Conservation (phyloP, 495 filamentous ascomycete genomes). For the Aspergillus ellipticus region DNA sequence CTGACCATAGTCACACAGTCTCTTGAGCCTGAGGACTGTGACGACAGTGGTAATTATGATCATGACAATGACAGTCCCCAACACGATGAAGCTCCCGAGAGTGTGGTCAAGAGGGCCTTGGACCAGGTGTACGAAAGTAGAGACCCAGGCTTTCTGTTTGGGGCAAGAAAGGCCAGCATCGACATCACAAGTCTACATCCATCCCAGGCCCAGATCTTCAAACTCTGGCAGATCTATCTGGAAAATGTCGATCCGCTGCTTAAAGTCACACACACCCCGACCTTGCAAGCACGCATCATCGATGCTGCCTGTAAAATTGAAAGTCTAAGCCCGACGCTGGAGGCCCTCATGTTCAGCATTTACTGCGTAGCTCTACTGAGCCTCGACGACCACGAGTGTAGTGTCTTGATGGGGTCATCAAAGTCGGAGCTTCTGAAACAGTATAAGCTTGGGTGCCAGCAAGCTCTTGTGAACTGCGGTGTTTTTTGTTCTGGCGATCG, state of each 20-base stretch:
- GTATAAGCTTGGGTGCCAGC: conserved; percentile 53
- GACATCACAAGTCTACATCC: conserved; percentile 50
- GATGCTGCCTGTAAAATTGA: conserved; percentile 27
- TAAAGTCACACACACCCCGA: conserved; percentile 53
- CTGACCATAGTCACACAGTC: conserved; percentile 2
- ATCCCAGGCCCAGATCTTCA: conserved; percentile 36
- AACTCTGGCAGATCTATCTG: conserved; percentile 48
- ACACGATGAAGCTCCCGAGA: conserved; percentile 27
- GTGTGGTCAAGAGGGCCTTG: conserved; percentile 40
- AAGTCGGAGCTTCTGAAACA: conserved; percentile 41
- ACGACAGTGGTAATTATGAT: conserved; percentile 14
- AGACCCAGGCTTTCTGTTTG: conserved; percentile 47
- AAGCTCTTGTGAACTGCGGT: conserved; percentile 47
- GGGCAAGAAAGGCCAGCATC: conserved; percentile 32
- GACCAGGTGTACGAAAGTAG: conserved; percentile 33
- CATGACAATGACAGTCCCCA: conserved; percentile 23
- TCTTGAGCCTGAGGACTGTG: background rate
- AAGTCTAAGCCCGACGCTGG: conserved; percentile 19
- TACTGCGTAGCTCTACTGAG: conserved; percentile 50
- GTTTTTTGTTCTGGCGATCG: conserved; percentile 46
- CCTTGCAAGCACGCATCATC: conserved; percentile 42
- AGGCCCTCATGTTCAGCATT: conserved; percentile 54
- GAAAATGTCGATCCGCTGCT: conserved; percentile 51
- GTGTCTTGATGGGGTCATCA: conserved; percentile 34
- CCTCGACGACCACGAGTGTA: conserved; percentile 40